These are phyloP conservation scores for Globisporangium cystogenes DNA, from an alignment of 352 stramenopile species.

Conservation along the genomic window DNA sequence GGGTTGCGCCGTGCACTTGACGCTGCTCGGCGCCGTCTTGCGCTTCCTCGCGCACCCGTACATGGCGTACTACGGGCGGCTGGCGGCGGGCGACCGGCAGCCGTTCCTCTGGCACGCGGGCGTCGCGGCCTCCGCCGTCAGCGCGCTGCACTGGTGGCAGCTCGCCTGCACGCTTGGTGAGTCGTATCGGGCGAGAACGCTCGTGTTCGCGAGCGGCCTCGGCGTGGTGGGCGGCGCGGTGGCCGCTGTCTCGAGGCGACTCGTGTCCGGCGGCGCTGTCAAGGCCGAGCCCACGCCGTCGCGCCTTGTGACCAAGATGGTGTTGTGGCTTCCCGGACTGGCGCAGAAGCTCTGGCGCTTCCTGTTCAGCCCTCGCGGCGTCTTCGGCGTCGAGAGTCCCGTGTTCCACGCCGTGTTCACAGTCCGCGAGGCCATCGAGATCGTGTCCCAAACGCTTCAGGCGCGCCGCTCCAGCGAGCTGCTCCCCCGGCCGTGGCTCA, in stretches of 20 bases:
- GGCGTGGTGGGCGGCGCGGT: not conserved
- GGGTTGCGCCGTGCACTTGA: conserved; percentile 5
- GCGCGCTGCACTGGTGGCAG: conserved; percentile 5
- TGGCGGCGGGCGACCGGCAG: not conserved
- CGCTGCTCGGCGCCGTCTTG: not conserved
- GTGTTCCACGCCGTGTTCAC: conserved; percentile 6
- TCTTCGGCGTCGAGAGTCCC: conserved; percentile 13
- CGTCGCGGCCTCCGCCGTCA: not conserved
- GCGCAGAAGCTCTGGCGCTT: not conserved
- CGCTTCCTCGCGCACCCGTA: not conserved
- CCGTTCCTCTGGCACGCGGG: not conserved
- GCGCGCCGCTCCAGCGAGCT: conserved; percentile 10
- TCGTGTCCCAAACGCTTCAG: conserved; percentile 12
- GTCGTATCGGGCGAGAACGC: not conserved
- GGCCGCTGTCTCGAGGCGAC: not conserved
- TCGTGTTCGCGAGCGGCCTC: not conserved
- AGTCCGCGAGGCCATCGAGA: conserved; percentile 11
- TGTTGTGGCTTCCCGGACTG: not conserved
- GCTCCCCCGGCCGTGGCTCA: conserved; percentile 3
- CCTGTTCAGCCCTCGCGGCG: not conserved
- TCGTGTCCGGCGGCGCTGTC: not conserved
- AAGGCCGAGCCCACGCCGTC: too few species aligned
- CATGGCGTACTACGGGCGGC: not conserved
- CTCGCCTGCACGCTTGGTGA: not conserved
- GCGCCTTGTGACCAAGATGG: not conserved